Base-by-base conservation (phyloP, 306 rosid genomes). In the Vigna hirtella region DNA sequence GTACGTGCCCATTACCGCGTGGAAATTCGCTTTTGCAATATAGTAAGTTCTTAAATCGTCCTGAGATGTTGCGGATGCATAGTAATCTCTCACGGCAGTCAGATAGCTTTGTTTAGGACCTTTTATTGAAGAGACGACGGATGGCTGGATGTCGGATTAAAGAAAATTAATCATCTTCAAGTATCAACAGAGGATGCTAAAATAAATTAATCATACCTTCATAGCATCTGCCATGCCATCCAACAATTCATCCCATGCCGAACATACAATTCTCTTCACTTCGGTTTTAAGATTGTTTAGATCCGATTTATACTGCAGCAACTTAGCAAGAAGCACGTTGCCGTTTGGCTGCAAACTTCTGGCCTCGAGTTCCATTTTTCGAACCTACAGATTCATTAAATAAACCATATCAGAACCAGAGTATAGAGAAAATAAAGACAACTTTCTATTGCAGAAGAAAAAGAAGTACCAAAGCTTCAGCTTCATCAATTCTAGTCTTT, bases 221-320 rank as follows among this genome's bases (percentile, higher is more conserved):
- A 92, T 42, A 62, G 98, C 55, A 88, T 91, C 97, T 77, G 97
- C 96, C 95, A 89, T 92, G 90, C 97, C 98, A 83, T 92, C 95
- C 91, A 94, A 80, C 90, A 94, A 81, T 78, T 94, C 92, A 83
- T 94, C 97, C 53, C 98, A 88, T 50, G 96, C 95, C 77, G 97
- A 68, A 28, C 91, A 88, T 47, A 80, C 89, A 70, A 90, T 88
- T 83, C 90, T 91, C 85, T 94, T 92, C 40, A 87, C 85, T 86
- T 94, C 95, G 56, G 66, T 92, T 85, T 89, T 94, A 84, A 94
- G 90, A 85, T 92, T 92, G 78, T 90, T 94, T 73, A 94, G 87
- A 82, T 94, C 98, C 9, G 98, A 94, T 81, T 94, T 94, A 82
- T 94, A 94, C 76, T 90, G 97, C 79, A 97, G 89, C 87, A 94